Percentiles rank a stretch among this genome's conserved stretches.
Conservation (phyloP, 192 early-diverging fungal genomes). For the Blastocladiella britannica region DNA sequence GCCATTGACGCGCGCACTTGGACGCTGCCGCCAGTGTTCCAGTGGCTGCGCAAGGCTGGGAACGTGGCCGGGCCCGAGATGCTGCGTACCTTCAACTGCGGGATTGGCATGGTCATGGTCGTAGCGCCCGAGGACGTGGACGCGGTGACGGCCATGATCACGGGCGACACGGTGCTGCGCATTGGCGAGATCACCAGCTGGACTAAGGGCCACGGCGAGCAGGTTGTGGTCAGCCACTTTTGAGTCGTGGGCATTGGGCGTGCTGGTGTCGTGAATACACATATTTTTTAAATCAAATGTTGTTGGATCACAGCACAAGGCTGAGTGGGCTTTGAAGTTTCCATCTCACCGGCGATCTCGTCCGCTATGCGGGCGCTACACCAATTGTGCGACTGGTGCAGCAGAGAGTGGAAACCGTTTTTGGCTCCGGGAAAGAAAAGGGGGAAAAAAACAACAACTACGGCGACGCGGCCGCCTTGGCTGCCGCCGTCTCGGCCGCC, state of each 20-base stretch:
- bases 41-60: constrained; percentile 77
- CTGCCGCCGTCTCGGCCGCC: too few relatives aligned
- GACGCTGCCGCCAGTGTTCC: constrained; percentile 78
- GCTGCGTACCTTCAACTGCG: constrained; percentile 96
- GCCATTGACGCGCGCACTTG: constrained; percentile 60
- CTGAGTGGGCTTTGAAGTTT: too few relatives aligned
- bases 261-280: too few relatives aligned
- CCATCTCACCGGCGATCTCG: too few relatives aligned
- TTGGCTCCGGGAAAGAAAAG: too few relatives aligned
- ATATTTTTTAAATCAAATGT: not conserved
- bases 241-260: not conserved
- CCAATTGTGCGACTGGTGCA: too few relatives aligned
- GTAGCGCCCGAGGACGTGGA: constrained; percentile 40
- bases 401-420: too few relatives aligned
- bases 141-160: constrained; percentile 22
- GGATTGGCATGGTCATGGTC: constrained; percentile 93
- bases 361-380: too few relatives aligned
- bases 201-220: too few relatives aligned
- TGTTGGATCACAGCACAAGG: not conserved
- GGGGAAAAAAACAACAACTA: too few relatives aligned
- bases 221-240: not conserved
- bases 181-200: too few relatives aligned
- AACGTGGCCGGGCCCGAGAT: constrained; percentile 64
- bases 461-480: too few relatives aligned
- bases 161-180: not conserved